Conservation (phyloP, 2,329 filamentous ascomycete genomes). For the Emergomyces orientalis region DNA sequence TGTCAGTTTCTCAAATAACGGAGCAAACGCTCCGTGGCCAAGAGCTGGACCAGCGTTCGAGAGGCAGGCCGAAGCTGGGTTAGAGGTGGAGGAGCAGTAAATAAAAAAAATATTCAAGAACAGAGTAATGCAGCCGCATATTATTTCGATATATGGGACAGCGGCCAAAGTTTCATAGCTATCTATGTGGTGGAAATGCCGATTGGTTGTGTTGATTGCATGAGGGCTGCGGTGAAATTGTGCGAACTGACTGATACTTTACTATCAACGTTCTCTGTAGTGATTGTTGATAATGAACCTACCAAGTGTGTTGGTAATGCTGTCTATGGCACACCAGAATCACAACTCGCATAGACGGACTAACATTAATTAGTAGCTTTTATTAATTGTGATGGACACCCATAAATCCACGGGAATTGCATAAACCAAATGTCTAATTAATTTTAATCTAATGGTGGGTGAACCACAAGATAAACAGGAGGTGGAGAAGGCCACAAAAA, state of each 20-base stretch:
- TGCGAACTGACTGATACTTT: neutral
- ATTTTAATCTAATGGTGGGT: neutral
- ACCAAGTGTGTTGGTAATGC: neutral
- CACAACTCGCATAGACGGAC: neutral
- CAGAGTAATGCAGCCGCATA: too few relatives aligned
- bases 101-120: too few relatives aligned
- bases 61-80: too few relatives aligned
- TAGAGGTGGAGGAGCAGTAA: too few relatives aligned
- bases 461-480: neutral
- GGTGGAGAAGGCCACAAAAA: neutral
- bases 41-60: too few relatives aligned
- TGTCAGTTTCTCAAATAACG: too few relatives aligned
- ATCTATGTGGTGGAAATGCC: neutral
- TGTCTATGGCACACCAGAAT: neutral
- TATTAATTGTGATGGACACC: too few relatives aligned
- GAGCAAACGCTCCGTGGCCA: too few relatives aligned
- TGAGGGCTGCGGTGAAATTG: neutral
- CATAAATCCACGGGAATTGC: neutral
- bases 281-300: neutral
- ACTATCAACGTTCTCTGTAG: too few relatives aligned
- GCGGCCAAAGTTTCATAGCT: neutral
- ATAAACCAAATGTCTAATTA: neutral
- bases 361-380: too few relatives aligned
- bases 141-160: too few relatives aligned
- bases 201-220: neutral